phyloP scores from a whole-genome alignment of 306 rosid genomes.

The Purshia tridentata region DNA sequence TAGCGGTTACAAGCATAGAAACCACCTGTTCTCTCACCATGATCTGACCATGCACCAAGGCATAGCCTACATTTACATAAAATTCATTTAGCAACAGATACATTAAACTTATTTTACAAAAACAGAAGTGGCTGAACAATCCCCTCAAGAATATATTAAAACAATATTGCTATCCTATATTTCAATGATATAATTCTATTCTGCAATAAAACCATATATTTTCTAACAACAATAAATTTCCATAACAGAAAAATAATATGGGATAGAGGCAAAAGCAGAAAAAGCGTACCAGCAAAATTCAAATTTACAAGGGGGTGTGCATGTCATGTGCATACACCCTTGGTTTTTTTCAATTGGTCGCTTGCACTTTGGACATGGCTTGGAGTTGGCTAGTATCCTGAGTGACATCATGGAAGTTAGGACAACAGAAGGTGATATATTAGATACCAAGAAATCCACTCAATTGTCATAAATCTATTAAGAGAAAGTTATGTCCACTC shows the following conservation, averaged over 20 bases:
- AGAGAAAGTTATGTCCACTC: background rate
- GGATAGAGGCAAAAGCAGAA: background rate
- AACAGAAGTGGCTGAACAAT: background rate
- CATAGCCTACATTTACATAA: slow-evolving; percentile 58
- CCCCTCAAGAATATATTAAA: background rate
- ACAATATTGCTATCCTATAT: background rate
- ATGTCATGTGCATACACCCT: slow-evolving; percentile 93
- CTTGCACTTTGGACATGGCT: slow-evolving; percentile 91
- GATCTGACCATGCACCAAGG: slow-evolving; percentile 91
- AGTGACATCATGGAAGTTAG: slow-evolving; percentile 10
- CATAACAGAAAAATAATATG: background rate
- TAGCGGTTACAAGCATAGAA: slow-evolving; percentile 94
- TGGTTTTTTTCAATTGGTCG: slow-evolving; percentile 85
- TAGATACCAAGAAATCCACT: background rate
- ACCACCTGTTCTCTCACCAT: slow-evolving; percentile 92
- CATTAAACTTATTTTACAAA: background rate
- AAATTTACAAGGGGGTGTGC: slow-evolving; percentile 88
- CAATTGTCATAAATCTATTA: background rate
- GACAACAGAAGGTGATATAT: slow-evolving; percentile 2
- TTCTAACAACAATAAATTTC: background rate
- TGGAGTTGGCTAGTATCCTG: slow-evolving; percentile 73
- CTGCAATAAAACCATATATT: background rate
- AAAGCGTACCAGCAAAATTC: slow-evolving; percentile 79
- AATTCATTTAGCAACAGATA: background rate
- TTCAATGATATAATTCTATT: background rate